A percentile compares a stretch with the other conserved stretches of the same genome.
Evolutionary conservation across 169 alveolate species (phyloP).

Genomic region (Amoebophrya sp.): DNA sequence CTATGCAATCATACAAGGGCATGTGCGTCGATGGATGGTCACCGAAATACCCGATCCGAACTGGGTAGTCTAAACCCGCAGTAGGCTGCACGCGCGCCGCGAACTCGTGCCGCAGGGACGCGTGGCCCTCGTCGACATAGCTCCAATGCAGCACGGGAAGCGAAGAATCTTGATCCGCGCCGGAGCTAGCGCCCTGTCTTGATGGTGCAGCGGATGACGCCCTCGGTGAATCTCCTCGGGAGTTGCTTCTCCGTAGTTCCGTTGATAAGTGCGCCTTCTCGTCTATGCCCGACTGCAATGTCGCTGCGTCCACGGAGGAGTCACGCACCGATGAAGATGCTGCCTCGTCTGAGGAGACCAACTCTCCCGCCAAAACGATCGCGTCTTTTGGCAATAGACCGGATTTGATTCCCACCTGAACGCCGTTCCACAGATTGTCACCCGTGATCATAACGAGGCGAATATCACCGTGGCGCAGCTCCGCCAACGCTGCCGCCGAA

Average conservation of each 20-base stretch:
- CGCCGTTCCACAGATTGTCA: constrained; percentile 33
- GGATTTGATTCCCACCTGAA: not conserved
- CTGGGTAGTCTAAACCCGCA: not conserved
- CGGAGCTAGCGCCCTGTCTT: not conserved
- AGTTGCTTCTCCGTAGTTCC: not conserved
- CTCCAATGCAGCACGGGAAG: not conserved
- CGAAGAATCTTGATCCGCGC: not conserved
- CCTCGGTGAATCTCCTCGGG: too few species aligned
- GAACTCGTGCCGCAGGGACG: not conserved
- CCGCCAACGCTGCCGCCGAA: constrained; percentile 30
- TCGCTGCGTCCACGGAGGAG: not conserved
- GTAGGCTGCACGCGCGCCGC: not conserved
- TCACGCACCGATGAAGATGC: too few species aligned
- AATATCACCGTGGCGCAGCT: not conserved
- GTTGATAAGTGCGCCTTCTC: not conserved
- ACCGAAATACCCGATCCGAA: not conserved
- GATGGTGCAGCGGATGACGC: too few species aligned
- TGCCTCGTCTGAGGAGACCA: not conserved
- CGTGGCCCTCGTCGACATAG: not conserved
- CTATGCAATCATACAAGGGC: too few species aligned
- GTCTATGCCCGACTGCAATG: not conserved
- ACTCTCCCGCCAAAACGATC: not conserved
- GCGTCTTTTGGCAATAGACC: not conserved
- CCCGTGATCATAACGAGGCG: constrained; percentile 25
- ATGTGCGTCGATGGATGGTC: not conserved